Evolutionary conservation across 352 stramenopile species (phyloP).

Genomic region (Globisporangium rhizosaccharum): DNA sequence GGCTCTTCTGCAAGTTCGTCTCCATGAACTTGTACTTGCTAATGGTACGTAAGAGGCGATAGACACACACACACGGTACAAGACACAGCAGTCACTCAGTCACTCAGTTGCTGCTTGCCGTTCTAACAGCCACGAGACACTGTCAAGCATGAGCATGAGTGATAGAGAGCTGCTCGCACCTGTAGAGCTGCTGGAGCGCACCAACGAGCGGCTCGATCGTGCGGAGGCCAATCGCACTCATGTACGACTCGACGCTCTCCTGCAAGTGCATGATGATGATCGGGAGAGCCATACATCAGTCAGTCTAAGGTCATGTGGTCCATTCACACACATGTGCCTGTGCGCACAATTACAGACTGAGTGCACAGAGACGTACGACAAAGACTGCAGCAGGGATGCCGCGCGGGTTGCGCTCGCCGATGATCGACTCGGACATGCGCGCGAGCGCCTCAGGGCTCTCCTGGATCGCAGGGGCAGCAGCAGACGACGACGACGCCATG

Average conservation of each 20-base stretch:
- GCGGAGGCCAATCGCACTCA: constrained; percentile 42
- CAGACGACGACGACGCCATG: no score
- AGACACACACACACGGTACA: no score
- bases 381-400: constrained; percentile 79
- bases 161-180: constrained; percentile 13
- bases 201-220: constrained; percentile 74
- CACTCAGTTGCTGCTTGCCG: no score
- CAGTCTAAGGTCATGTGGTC: no score
- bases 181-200: constrained; percentile 81
- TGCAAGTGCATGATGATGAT: constrained; percentile 10
- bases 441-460: constrained; percentile 67
- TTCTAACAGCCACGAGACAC: no score
- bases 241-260: constrained; percentile 73
- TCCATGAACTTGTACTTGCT: constrained; percentile 92
- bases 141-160: not conserved
- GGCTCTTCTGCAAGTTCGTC: constrained; percentile 79
- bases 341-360: no score
- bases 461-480: constrained; percentile 27
- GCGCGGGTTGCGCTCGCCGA: constrained; percentile 73
- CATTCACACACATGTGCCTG: no score
- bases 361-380: constrained; percentile 32
- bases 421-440: constrained; percentile 65
- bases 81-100: not conserved
- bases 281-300: no score
- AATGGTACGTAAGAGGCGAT: not conserved